These are phyloP conservation scores for Termitomyces sp. DNA, from an alignment of 768 basidiomycete genomes.

Conservation along the genomic window DNA sequence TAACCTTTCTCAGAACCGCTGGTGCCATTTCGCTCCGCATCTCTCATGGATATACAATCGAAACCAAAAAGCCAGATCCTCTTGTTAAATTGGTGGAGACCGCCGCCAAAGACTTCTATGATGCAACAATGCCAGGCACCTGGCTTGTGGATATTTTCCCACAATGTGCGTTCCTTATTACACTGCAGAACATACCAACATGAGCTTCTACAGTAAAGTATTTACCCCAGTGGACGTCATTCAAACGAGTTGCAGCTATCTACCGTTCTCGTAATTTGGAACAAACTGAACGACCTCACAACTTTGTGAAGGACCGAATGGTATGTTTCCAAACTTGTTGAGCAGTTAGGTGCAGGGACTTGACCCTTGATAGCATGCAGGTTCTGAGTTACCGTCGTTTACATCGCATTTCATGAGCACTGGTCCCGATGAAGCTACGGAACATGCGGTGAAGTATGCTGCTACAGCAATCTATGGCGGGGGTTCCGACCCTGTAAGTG, in stretches of 20 bases:
- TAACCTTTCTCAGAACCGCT: constrained; percentile 21
- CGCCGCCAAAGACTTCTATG: constrained; percentile 35
- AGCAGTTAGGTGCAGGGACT: constrained; percentile 13
- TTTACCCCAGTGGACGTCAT: constrained; percentile 41
- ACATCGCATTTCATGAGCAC: constrained; percentile 32
- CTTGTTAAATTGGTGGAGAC: constrained; percentile 32
- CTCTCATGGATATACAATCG: constrained; percentile 36
- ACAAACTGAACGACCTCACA: constrained; percentile 27
- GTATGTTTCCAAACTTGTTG: constrained; percentile 11
- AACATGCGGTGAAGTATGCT: constrained; percentile 35
- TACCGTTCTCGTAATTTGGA: constrained; percentile 25
- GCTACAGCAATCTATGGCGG: constrained; percentile 17
- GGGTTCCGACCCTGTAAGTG: constrained; percentile 32
- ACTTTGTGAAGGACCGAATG: constrained; percentile 29
- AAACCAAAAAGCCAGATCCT: constrained; percentile 28
- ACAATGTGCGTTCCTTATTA: constrained; percentile 12
- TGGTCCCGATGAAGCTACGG: constrained; percentile 25
- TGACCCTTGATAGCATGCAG: constrained; percentile 24
- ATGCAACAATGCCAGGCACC: constrained; percentile 10
- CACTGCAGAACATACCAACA: no score
- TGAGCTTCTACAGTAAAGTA: constrained; percentile 24
- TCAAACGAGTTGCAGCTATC: constrained; percentile 27
- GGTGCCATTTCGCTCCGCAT: constrained; percentile 36
- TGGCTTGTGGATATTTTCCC: constrained; percentile 38
- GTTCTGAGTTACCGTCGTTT: constrained; percentile 30